Evolutionary conservation across 176 grass and related monocot species (phyloP), one percentile per base, ranked within the genome.

Genomic region (Lolium multiflorum): DNA sequence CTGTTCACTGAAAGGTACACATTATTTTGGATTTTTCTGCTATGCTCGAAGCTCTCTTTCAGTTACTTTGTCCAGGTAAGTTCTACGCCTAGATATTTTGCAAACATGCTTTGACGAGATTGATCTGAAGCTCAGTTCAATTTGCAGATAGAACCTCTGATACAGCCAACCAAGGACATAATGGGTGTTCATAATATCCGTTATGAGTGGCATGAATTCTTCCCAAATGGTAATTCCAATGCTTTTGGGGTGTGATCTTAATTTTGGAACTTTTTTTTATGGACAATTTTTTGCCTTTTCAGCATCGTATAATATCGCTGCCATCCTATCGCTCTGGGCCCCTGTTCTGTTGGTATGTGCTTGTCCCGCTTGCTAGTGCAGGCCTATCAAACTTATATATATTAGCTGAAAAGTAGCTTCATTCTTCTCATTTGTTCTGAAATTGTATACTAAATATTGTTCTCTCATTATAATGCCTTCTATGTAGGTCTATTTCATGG

Each of bases 161-260:
- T 98, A 61, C 90, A 91, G 65, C 91, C 96, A 78, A 98, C 96
- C 66, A 98, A 95, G 88, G 93, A 94, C 70, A 93, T 98, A 89
- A 94, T 95, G 91, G 82, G 75, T 76, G 90, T 98, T 84, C 89
- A 64, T 80, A 94, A 94, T 83, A 90, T 98, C 87, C 84, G 24
- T 69, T 98, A 98, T 77, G 85, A 89, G 71, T 98, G 96, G 96
- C 96, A 98, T 43, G 96, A 98, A 73, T 98, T 98, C 66, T 98
- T 95, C 72, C 93, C 96, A 51, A 94, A 98, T 82, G 91, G 96
- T 98, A 95, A 72, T 87, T 48, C 15, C 31, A 47, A 14, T 37
- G 7, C 22, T 50, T 76, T 59, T 15, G 26, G 17, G 4, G 15
- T 25, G 35, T 11, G 25, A 12, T 69, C 43, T 76, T 47, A n/a